Percentiles rank a stretch among this genome's conserved stretches.
Conservation (phyloP, 805 yeast genomes). For the Yamadazyma kitorensis region DNA sequence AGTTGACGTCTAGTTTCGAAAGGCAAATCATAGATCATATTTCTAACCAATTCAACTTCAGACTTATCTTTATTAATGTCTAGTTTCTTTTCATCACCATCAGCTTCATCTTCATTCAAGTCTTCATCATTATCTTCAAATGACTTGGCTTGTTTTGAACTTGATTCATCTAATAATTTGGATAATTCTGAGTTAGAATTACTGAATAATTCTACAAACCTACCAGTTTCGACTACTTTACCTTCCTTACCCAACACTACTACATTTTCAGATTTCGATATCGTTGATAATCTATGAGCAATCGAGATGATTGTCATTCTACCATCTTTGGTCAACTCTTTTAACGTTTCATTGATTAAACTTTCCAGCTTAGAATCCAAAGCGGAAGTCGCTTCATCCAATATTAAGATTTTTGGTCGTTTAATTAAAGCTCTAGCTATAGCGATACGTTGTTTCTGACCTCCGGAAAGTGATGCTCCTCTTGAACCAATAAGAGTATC, state of each 20-base stretch:
- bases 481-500: conserved; percentile 55
- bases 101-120: conserved; percentile 3
- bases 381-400: conserved; percentile 72
- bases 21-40: conserved; percentile 37
- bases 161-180: conserved; percentile 37
- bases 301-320: conserved; percentile 43
- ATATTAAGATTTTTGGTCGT: conserved; percentile 57
- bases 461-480: conserved; percentile 65
- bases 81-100: conserved; percentile 15
- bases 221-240: conserved; percentile 39
- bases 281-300: conserved; percentile 45
- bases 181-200: conserved; percentile 41
- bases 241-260: conserved; percentile 43
- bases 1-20: conserved; percentile 27
- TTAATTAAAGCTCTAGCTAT: conserved; percentile 73
- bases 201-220: conserved; percentile 38
- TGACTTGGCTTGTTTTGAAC: conserved; percentile 18
- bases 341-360: conserved; percentile 40
- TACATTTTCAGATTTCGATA: conserved; percentile 43
- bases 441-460: conserved; percentile 75
- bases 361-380: conserved; percentile 52
- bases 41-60: conserved; percentile 24
- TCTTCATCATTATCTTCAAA: conserved; percentile 22
- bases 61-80: conserved; percentile 14
- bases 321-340: conserved; percentile 34